Evolutionary conservation across 2,329 filamentous ascomycete genomes (phyloP).

Genomic region (Penicillium palitans): DNA sequence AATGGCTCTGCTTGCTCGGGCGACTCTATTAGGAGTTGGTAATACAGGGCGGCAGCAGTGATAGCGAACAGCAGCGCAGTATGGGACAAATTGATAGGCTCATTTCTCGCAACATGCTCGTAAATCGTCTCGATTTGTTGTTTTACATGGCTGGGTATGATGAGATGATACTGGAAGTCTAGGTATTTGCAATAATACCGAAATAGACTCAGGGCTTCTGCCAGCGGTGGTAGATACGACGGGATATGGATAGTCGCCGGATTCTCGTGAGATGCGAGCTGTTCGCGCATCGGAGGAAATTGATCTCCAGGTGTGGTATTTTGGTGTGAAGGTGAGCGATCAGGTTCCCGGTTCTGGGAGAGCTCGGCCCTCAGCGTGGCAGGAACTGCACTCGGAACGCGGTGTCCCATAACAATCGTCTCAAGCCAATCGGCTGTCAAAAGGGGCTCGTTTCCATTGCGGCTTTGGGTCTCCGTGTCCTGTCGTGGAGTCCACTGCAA

Average conservation of each 20-base stretch:
- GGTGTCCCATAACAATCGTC: slow-evolving; percentile 32
- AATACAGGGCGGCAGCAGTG: slow-evolving; percentile 32
- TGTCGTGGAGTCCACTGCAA: background rate
- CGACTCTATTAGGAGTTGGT: slow-evolving; percentile 25
- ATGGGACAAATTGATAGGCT: slow-evolving; percentile 26
- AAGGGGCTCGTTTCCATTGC: slow-evolving; percentile 21
- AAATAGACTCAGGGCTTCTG: slow-evolving; percentile 33
- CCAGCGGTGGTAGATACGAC: slow-evolving; percentile 30
- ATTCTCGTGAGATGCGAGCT: slow-evolving; percentile 20
- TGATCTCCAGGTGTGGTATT: background rate
- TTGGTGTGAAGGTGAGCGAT: background rate
- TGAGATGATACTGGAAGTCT: slow-evolving; percentile 40
- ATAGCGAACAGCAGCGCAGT: slow-evolving; percentile 40
- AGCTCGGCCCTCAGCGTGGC: slow-evolving; percentile 21
- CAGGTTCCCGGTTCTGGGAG: slow-evolving; percentile 2
- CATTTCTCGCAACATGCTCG: slow-evolving; percentile 19
- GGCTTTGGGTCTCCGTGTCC: background rate
- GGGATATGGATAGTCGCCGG: slow-evolving; percentile 23
- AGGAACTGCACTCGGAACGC: slow-evolving; percentile 26
- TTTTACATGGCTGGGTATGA: slow-evolving; percentile 30
- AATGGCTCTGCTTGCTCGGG: slow-evolving; percentile 22
- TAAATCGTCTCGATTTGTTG: slow-evolving; percentile 35
- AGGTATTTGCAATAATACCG: slow-evolving; percentile 37
- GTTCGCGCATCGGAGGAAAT: background rate
- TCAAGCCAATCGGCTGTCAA: slow-evolving; percentile 33